phyloP scores from a whole-genome alignment of 768 basidiomycete genomes.

The Daedaleopsis sinensis region DNA sequence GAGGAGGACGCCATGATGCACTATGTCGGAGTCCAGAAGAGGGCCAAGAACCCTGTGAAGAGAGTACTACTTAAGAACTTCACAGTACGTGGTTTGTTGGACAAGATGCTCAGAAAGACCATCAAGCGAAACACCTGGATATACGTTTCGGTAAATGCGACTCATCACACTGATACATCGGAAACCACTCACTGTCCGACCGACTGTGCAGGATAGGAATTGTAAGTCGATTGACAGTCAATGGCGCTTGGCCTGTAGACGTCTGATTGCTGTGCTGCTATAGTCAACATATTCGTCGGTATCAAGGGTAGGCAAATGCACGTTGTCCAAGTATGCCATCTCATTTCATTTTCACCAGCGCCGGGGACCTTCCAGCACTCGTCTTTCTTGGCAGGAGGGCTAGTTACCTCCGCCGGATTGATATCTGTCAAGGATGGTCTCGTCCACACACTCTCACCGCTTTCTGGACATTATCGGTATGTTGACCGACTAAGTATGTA shows the following conservation, averaged over 20 bases:
- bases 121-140: slow-evolving; percentile 68
- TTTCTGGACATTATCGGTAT: slow-evolving; percentile 65
- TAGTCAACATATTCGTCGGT: slow-evolving; percentile 70
- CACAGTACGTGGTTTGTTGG: slow-evolving; percentile 52
- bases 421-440: slow-evolving; percentile 65
- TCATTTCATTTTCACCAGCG: slow-evolving; percentile 16
- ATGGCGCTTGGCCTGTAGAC: not conserved
- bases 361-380: slow-evolving; percentile 71
- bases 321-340: not conserved
- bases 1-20: slow-evolving; percentile 43
- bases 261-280: not conserved
- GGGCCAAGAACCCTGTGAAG: slow-evolving; percentile 41
- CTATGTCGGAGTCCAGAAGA: slow-evolving; percentile 39
- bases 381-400: slow-evolving; percentile 57
- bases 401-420: slow-evolving; percentile 67
- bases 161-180: not conserved
- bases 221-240: slow-evolving; percentile 38
- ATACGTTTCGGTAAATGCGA: slow-evolving; percentile 59
- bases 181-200: not conserved
- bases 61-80: slow-evolving; percentile 46
- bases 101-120: slow-evolving; percentile 60
- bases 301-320: slow-evolving; percentile 51
- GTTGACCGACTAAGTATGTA: not conserved
- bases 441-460: slow-evolving; percentile 61
- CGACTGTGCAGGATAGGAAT: slow-evolving; percentile 48